These are phyloP conservation scores for Paraurostyla sp. DNA, from an alignment of 73 alveolate genomes.

Conservation along the genomic window DNA sequence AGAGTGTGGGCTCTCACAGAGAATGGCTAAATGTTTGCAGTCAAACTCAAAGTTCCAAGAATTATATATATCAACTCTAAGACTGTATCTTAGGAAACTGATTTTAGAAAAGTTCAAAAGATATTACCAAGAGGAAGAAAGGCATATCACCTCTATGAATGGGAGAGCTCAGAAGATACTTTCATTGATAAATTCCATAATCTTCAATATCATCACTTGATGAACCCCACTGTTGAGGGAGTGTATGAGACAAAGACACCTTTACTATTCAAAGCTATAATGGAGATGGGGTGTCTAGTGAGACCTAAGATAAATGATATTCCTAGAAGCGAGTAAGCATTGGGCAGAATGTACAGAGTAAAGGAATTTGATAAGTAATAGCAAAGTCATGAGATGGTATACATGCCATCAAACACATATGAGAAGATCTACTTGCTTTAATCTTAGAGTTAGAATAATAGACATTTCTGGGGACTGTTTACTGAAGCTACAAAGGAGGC, in stretches of 20 bases:
- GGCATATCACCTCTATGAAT: constrained; percentile 84
- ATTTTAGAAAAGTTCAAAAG: constrained; percentile 82
- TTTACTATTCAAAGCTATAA: constrained; percentile 84
- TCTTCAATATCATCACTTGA: constrained; percentile 79
- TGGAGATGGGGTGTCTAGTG: constrained; percentile 86
- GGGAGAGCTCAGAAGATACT: constrained; percentile 87
- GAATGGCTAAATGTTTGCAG: constrained; percentile 66
- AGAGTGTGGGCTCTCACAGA: constrained; percentile 80
- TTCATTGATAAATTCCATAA: constrained; percentile 82
- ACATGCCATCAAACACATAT: constrained; percentile 32
- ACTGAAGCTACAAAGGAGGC: constrained; percentile 39
- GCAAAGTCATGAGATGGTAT: neutral
- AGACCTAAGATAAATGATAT: constrained; percentile 78
- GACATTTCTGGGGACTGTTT: constrained; percentile 71
- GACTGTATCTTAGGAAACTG: constrained; percentile 58
- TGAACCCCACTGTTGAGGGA: constrained; percentile 94
- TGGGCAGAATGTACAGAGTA: constrained; percentile 65
- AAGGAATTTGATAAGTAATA: constrained; percentile 59
- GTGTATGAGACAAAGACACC: constrained; percentile 97
- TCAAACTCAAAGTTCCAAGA: constrained; percentile 73
- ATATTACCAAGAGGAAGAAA: constrained; percentile 94
- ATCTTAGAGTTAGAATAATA: constrained; percentile 20
- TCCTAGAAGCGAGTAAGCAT: constrained; percentile 75
- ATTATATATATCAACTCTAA: constrained; percentile 75
- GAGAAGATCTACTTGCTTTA: constrained; percentile 23